phyloP scores from a whole-genome alignment of 2,329 filamentous ascomycete species.

The Trichophyton benhamiae region DNA sequence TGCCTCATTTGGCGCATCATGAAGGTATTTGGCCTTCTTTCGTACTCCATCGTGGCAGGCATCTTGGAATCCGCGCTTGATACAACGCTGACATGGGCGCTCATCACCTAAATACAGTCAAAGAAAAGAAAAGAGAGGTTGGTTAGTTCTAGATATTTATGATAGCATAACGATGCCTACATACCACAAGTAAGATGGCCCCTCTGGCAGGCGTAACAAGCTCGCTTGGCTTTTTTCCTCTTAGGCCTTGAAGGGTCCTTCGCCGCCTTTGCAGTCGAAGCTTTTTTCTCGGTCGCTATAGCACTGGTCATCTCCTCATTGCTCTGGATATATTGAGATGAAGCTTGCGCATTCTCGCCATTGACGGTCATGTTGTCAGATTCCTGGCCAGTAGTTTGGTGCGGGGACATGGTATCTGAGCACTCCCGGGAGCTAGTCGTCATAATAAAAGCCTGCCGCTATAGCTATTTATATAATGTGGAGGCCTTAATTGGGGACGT shows the following conservation, averaged over 20 bases:
- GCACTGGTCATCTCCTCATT: neutral
- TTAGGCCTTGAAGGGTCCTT: slow-evolving; percentile 85
- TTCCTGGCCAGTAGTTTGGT: slow-evolving; percentile 21
- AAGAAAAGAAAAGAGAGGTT: neutral
- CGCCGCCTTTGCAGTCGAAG: slow-evolving; percentile 37
- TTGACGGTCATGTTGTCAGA: slow-evolving; percentile 18
- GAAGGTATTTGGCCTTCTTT: slow-evolving; percentile 98
- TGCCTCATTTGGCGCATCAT: slow-evolving; percentile 84
- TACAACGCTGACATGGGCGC: slow-evolving; percentile 81
- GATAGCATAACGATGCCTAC: slow-evolving; percentile 30
- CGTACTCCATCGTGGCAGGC: slow-evolving; percentile 90
- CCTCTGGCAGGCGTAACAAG: slow-evolving; percentile 92
- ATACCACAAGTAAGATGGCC: slow-evolving; percentile 97
- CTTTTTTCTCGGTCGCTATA: slow-evolving; percentile 53
- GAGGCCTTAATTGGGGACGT: neutral
- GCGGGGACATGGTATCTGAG: slow-evolving; percentile 25
- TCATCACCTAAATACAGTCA: slow-evolving; percentile 60
- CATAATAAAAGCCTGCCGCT: slow-evolving; percentile 18
- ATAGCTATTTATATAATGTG: slow-evolving; percentile 13
- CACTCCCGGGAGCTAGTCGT: slow-evolving; percentile 26
- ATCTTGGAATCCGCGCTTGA: slow-evolving; percentile 84
- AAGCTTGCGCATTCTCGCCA: neutral
- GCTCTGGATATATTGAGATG: neutral
- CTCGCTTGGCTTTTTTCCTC: slow-evolving; percentile 88
- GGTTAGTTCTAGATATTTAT: neutral